Evolutionary conservation across 768 basidiomycete genomes (phyloP), one percentile per base, ranked within the genome.

Genomic region (Suillus subaureus): DNA sequence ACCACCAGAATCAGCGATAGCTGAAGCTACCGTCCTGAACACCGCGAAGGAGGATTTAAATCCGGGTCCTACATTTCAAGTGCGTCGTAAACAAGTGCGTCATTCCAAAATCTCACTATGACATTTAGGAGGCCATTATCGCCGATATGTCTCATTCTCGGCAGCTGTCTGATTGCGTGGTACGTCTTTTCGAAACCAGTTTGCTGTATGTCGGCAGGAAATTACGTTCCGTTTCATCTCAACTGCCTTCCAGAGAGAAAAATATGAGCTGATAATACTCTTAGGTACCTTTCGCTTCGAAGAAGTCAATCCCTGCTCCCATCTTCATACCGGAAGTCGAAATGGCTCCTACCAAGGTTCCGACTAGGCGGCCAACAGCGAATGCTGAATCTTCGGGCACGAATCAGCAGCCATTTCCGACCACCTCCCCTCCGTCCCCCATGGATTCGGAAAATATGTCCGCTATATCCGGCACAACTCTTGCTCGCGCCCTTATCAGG

Each of bases 391-490:
- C 42, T 64, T 66, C 61, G 16, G 16, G 31, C 2, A 57, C 43
- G n/a, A 65, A 43, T 39, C 42, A 54, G 49, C 56, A 64, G 28
- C 16, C 54, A 3, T 1, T 62, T 71, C 71, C 58, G 63, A 74
- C 21, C 15, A 18, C 37, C 26, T 61, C 56, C 13, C 71, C 77
- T 23, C 74, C 78, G 11, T 80, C 82, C 21, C 73, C 75, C 9
- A 62, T 72, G 21, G 75, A 72, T 6, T 74, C 80, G 26, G 79
- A 80, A 9, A 73, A 77, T 52, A 68, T 77, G 11, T 90, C 90
- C 21, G 84, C 89, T 0, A 74, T 90, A 3, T 91, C 89, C 1
- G 90, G 90, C 0, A 85, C 88, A 5, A 89, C 89, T 0, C 78
- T 92, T 12, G 89, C 90, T 31, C 85, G 88, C 37, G 89, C 85